A percentile compares a stretch with the other conserved stretches of the same genome.
phyloP scores from a whole-genome alignment of 2,329 filamentous ascomycete species.

The Ceratocystis ficicola region DNA sequence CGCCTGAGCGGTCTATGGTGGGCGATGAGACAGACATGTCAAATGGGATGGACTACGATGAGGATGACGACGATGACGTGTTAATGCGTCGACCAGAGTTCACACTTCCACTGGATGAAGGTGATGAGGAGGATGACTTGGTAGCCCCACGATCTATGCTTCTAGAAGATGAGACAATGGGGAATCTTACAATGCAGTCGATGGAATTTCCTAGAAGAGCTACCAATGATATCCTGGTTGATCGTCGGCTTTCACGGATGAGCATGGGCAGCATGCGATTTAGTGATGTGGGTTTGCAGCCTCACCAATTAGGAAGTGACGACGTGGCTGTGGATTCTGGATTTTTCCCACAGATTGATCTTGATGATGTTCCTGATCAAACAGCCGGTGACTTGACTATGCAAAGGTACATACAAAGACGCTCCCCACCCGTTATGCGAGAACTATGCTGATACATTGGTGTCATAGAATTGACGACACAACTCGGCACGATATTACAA shows the following conservation, averaged over 20 bases:
- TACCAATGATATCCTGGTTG: constrained; percentile 35
- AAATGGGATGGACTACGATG: constrained; percentile 25
- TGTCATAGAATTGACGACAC: constrained; percentile 29
- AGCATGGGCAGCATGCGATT: constrained; percentile 43
- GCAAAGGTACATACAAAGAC: constrained; percentile 31
- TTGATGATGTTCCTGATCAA: constrained; percentile 34
- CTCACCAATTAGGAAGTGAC: constrained; percentile 30
- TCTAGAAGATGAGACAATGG: constrained; percentile 42
- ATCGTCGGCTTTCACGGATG: constrained; percentile 37
- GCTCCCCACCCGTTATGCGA: not conserved
- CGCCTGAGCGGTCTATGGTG: constrained; percentile 24
- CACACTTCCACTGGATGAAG: constrained; percentile 41
- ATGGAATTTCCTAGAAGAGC: constrained; percentile 48
- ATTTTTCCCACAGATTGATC: constrained; percentile 39
- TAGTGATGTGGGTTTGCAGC: constrained; percentile 39
- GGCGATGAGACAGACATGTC: constrained; percentile 23
- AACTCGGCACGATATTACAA: constrained; percentile 17
- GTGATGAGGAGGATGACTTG: constrained; percentile 40
- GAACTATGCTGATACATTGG: not conserved
- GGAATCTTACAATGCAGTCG: constrained; percentile 46
- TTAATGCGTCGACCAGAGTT: constrained; percentile 41
- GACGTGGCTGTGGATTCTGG: constrained; percentile 38
- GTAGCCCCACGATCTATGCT: constrained; percentile 42
- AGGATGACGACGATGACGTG: constrained; percentile 41
- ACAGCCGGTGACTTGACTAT: constrained; percentile 34